phyloP scores from a whole-genome alignment of 2,329 filamentous ascomycete genomes.

The Alternaria sp. region DNA sequence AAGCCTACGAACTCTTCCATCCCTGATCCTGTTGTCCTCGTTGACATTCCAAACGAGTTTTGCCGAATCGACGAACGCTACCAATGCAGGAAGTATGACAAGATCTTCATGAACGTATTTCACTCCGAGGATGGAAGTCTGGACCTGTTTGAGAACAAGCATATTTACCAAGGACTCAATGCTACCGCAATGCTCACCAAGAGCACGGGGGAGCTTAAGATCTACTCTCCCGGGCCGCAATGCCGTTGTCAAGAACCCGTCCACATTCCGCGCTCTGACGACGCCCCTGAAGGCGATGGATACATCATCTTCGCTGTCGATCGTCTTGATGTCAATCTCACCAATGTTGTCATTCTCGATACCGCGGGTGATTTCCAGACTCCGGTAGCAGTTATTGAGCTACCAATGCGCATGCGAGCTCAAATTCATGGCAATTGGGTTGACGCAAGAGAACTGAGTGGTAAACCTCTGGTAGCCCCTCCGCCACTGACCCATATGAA shows the following conservation, averaged over 20 bases:
- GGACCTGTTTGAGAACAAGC: background rate
- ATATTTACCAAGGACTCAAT: constrained; percentile 14
- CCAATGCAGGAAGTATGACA: background rate
- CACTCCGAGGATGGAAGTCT: too few relatives aligned
- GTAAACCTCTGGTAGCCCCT: background rate
- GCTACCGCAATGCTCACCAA: constrained; percentile 18
- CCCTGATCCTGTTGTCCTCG: too few relatives aligned
- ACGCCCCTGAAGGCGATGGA: constrained; percentile 58
- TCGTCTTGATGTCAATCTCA: constrained; percentile 32
- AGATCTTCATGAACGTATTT: constrained; percentile 5
- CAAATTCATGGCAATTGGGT: constrained; percentile 60
- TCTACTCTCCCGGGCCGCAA: constrained; percentile 40
- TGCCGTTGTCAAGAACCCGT: constrained; percentile 61
- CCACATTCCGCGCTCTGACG: constrained; percentile 57
- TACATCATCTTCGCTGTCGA: constrained; percentile 59
- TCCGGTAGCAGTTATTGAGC: constrained; percentile 48
- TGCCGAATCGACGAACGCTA: too few relatives aligned
- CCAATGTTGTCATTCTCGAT: constrained; percentile 50
- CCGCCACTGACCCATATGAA: too few relatives aligned
- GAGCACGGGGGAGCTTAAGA: constrained; percentile 31
- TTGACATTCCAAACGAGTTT: too few relatives aligned
- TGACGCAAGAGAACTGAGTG: background rate
- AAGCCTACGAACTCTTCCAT: too few relatives aligned
- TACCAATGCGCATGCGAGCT: constrained; percentile 45
- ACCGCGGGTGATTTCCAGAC: constrained; percentile 45